Evolutionary conservation across 2,329 filamentous ascomycete species (phyloP).

Genomic region (Phialophora expanda): DNA sequence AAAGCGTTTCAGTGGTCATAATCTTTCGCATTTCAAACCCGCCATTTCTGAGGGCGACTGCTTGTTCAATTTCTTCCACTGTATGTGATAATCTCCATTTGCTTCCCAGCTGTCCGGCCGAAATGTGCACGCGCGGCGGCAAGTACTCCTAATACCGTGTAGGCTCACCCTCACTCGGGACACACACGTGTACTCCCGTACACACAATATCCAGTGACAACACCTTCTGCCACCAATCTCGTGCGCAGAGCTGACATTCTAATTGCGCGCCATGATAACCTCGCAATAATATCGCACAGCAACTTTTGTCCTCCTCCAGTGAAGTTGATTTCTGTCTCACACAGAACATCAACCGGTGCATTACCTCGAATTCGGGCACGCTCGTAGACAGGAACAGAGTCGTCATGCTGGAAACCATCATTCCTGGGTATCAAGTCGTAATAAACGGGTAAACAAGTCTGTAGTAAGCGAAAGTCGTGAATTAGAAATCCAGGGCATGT

Average conservation of each 20-base stretch:
- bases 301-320: conserved; percentile 3
- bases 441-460: conserved; percentile 27
- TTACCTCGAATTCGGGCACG: not conserved
- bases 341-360: not conserved
- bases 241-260: not conserved
- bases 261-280: not conserved
- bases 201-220: not conserved
- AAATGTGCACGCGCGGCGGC: not conserved
- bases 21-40: not conserved
- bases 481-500: conserved; percentile 18
- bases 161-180: not conserved
- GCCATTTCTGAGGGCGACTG: not conserved
- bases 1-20: not conserved
- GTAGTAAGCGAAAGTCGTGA: conserved; percentile 32
- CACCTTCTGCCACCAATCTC: not conserved
- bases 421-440: conserved; percentile 34
- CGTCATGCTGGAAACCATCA: conserved; percentile 26
- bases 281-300: not conserved
- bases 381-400: conserved; percentile 15
- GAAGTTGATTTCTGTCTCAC: conserved; percentile 1
- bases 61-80: not conserved
- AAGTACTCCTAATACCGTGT: not conserved
- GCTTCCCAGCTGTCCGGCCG: not conserved
- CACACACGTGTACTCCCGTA: not conserved
- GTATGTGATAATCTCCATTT: not conserved